Base-by-base conservation (phyloP, 371 early-diverging fungal species). In the Mortierella sp. region DNA sequence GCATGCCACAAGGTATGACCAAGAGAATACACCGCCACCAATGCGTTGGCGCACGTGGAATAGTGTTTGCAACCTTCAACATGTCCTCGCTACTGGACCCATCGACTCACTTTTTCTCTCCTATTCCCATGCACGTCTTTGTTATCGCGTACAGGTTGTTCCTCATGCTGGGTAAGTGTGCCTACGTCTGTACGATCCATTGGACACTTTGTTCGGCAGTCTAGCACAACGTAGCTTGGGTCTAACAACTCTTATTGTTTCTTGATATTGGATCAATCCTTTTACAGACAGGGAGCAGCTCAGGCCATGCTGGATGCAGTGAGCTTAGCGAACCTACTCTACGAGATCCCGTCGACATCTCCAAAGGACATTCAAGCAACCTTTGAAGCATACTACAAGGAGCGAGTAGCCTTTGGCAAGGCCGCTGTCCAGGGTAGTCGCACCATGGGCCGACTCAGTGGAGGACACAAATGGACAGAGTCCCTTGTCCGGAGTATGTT, bases 91-190 rank as follows among this genome's bases (percentile, higher is more conserved):
- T 13, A 10, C 19, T 14, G 28, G 47, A 47, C 26, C 34, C 46
- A 9, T 12, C 31, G n/a, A 7, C 51, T 23, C 54, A 54, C 49
- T 21, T 39, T 21, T 34, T 43, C 38, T 39, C 43, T 45, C 47
- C 26, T 19, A 43, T 30, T 30, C 47, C n/a, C 1, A 7, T 19
- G 6, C 21, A 8, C 8, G 27, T n/a, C 3, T 47, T 23, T 54
- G 23, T 31, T 59, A n/a, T 48, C 39, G 21, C 28, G n/a, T 16
- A 27, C 38, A 72, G 72, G 72, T 72, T 56, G 72, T 72, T 54
- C 72, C 72, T n/a, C 72, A 72, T 62, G 72, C 72, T 58, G 72
- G 72, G 72, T 72, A 72, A 63, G 63, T 38, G 18, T 63, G 28
- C 14, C 14, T 18, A 2, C 31, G 14, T 19, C 14, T 6, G 30